Evolutionary conservation across 1,139 yeast species (phyloP), one percentile per base, ranked within the genome.

Genomic region (Nakaseomyces bracarensis): DNA sequence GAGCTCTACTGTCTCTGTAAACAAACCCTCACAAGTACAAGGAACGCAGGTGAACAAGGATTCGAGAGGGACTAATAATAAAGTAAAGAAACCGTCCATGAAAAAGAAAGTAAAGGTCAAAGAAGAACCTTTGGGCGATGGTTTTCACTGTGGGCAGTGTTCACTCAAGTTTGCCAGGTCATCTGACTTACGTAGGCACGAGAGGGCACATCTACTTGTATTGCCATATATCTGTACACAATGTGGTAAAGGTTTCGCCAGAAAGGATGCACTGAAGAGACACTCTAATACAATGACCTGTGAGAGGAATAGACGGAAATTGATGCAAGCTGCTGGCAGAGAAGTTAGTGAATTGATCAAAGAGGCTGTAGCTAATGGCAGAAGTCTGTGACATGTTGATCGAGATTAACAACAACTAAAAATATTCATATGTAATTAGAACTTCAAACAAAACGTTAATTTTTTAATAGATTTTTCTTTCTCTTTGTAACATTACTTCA

Each of bases 221-320:
- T 42, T 57, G 38, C 61, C 62, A 20, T 51, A 82, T 55, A 77
- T 81, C 41, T 83, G 94, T 61, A 76, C 79, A 9, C 65, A 69
- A 25, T 83, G 94, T 65, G 85, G 84, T 25, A 82, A 82, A 55
- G 89, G 91, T 0, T 83, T 83, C 67, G 91, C 91, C 2, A 64
- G 94, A 35, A 81, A 81, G 55, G 94, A 83, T 63, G 93, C 93
- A 0, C 65, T 83, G 50, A 82, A 80, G 58, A 67, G 91, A 51
- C 93, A 79, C 60, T 69, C 69, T 49, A 83, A 80, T 41, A 82
- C 89, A 0, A 67, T 78, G 47, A 82, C 87, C 1, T 82, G 87
- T 66, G 77, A 76, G 52, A 60, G 91, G 44, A 82, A 82, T 69
- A 50, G 83, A 63, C 68, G 78, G 61, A 66, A 71, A 45, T 51